Conservation (phyloP, 2,329 filamentous ascomycete species). For the Emergomyces orientalis region DNA sequence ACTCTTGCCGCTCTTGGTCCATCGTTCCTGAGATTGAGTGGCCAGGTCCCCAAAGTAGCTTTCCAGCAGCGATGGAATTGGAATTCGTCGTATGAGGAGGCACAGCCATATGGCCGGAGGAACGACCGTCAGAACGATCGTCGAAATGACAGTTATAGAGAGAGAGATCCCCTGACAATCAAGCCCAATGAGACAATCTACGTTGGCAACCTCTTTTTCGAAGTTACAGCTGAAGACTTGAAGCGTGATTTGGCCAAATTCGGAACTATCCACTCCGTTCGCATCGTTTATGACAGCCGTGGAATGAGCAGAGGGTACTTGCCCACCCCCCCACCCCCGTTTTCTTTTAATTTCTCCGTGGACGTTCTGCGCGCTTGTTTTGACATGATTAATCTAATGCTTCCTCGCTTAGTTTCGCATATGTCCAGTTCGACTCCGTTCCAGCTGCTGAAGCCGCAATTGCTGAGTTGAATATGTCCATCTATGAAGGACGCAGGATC, state of each 20-base stretch:
- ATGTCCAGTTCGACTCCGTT: constrained; percentile 50
- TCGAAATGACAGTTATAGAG: constrained; percentile 18
- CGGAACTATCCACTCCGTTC: constrained; percentile 45
- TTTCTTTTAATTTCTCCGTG: neutral
- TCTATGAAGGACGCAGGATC: constrained; percentile 56
- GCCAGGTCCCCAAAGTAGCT: constrained; percentile 31
- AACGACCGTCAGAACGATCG: constrained; percentile 9
- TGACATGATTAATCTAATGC: neutral
- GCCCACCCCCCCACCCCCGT: neutral
- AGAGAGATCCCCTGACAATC: constrained; percentile 10
- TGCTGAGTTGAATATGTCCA: constrained; percentile 48
- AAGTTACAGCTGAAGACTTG: constrained; percentile 54
- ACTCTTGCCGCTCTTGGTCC: constrained; percentile 29
- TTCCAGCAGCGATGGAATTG: constrained; percentile 42
- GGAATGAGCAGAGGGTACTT: constrained; percentile 61
- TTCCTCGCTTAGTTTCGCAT: constrained; percentile 49
- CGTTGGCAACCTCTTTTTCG: constrained; percentile 61
- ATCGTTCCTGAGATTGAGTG: constrained; percentile 27
- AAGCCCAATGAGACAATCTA: constrained; percentile 46
- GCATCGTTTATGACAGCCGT: constrained; percentile 51
- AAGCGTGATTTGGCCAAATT: constrained; percentile 51
- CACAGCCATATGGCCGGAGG: constrained; percentile 20
- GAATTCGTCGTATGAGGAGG: constrained; percentile 30
- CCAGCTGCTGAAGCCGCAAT: constrained; percentile 49
- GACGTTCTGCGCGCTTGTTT: neutral